phyloP scores from a whole-genome alignment of 148 eudicot genomes.

The Rhododendron mucronatum region DNA sequence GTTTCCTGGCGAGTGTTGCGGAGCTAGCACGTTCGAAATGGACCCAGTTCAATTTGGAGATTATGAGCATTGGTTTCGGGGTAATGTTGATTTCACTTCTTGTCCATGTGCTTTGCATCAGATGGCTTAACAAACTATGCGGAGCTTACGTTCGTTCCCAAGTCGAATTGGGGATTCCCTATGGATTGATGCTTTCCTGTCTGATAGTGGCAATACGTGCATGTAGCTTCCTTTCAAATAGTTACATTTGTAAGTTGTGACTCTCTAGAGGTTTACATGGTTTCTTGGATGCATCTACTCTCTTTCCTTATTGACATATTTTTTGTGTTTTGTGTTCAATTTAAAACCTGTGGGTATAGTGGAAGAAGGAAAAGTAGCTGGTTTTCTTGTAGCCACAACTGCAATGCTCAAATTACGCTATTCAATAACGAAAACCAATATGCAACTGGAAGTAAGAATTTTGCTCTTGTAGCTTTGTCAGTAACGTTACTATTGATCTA shows the following conservation, averaged over 20 bases:
- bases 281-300: constrained; percentile 8
- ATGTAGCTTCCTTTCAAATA: constrained; percentile 81
- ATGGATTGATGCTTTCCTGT: constrained; percentile 45
- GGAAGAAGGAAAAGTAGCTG: constrained; percentile 91
- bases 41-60: constrained; percentile 81
- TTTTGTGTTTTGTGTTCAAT: constrained; percentile 15
- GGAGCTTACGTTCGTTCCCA: constrained; percentile 18
- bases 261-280: background rate
- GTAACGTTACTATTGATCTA: background rate
- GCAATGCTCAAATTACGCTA: constrained; percentile 54
- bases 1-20: constrained; percentile 68
- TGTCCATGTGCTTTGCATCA: constrained; percentile 51
- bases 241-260: constrained; percentile 76
- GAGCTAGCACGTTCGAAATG: constrained; percentile 93
- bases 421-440: constrained; percentile 49
- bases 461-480: constrained; percentile 8
- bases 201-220: constrained; percentile 62
- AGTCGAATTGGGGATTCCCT: constrained; percentile 27
- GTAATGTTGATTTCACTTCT: constrained; percentile 57
- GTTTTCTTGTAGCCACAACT: constrained; percentile 71
- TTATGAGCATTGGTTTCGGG: constrained; percentile 69
- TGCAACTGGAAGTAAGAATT: constrained; percentile 61
- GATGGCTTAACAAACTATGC: constrained; percentile 40
- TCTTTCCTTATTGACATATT: constrained; percentile 13
- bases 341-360: constrained; percentile 42